A percentile compares a stretch with the other conserved stretches of the same genome.
Evolutionary conservation across 2,329 filamentous ascomycete species (phyloP).

Genomic region (Aureobasidium sp.): DNA sequence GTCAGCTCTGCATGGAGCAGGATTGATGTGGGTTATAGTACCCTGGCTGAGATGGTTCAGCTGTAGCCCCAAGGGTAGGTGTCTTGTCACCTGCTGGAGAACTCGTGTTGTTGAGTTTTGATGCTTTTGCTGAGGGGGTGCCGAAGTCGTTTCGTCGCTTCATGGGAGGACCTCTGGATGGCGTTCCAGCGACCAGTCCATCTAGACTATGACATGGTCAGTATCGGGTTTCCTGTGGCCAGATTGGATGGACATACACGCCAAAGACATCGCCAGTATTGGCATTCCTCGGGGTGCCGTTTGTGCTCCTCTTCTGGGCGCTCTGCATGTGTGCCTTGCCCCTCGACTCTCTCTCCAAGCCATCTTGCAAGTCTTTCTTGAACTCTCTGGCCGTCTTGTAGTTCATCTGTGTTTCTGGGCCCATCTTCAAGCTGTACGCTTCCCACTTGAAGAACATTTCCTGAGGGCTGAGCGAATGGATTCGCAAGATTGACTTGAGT

Average conservation of each 20-base stretch:
- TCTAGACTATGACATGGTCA: constrained; percentile 31
- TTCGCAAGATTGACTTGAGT: constrained; percentile 73
- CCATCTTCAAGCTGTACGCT: constrained; percentile 93
- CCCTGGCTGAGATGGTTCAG: constrained; percentile 4
- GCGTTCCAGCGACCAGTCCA: constrained; percentile 37
- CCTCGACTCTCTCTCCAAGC: constrained; percentile 66
- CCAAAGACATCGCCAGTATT: constrained; percentile 62
- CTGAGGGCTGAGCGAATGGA: constrained; percentile 72
- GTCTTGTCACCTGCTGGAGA: constrained; percentile 40
- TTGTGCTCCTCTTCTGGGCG: constrained; percentile 50
- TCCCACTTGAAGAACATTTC: constrained; percentile 99
- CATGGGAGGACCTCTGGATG: constrained; percentile 34
- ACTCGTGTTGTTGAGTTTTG: constrained; percentile 36
- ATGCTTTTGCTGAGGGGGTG: constrained; percentile 39
- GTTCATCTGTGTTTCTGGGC: constrained; percentile 63
- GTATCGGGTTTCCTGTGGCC: neutral
- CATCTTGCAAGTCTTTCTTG: constrained; percentile 79
- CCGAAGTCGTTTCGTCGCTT: constrained; percentile 47
- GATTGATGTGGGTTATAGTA: neutral
- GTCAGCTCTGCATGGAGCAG: constrained; percentile 18
- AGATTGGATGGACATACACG: constrained; percentile 48
- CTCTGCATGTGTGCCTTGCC: constrained; percentile 49
- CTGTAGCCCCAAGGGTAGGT: constrained; percentile 9
- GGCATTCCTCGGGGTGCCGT: constrained; percentile 47
- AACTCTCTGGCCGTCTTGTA: constrained; percentile 66